Conservation (phyloP, 306 rosid genomes). For the Glycine tomentella region DNA sequence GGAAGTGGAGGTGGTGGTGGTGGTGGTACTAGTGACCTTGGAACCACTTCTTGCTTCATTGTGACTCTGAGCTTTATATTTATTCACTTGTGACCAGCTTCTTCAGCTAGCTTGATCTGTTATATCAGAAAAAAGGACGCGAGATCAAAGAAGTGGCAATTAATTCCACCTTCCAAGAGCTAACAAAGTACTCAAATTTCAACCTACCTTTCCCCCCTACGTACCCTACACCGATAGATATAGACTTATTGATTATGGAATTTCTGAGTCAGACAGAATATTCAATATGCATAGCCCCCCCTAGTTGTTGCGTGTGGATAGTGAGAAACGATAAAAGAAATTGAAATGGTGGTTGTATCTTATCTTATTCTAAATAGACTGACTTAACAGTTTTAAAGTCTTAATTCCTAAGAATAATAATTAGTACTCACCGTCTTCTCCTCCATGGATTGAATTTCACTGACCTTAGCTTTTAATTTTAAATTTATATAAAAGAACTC, state of each 20-base stretch:
- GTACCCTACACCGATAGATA: background rate
- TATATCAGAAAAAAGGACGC: background rate
- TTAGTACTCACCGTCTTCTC: background rate
- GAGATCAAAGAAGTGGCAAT: background rate
- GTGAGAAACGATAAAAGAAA: background rate
- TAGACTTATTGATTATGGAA: constrained; percentile 10
- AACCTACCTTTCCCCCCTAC: constrained; percentile 62
- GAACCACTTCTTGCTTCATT: constrained; percentile 50
- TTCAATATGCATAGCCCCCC: constrained; percentile 3
- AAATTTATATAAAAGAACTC: background rate
- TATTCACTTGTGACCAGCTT: too few species aligned
- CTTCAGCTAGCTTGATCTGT: background rate
- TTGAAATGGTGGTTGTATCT: constrained; percentile 49
- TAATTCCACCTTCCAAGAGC: constrained; percentile 25
- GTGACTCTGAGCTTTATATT: background rate
- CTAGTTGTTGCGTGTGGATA: constrained; percentile 32
- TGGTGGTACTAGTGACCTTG: constrained; percentile 55
- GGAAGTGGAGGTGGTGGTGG: constrained; percentile 68
- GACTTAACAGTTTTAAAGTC: background rate
- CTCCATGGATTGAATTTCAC: background rate
- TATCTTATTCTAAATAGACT: background rate
- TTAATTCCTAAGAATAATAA: constrained; percentile 10
- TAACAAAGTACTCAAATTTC: too few species aligned
- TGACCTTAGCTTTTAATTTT: background rate
- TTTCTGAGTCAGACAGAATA: constrained; percentile 32